Percentiles rank a stretch among this genome's conserved stretches.
phyloP scores from a whole-genome alignment of 768 basidiomycete species.

The Suillus variegatus region DNA sequence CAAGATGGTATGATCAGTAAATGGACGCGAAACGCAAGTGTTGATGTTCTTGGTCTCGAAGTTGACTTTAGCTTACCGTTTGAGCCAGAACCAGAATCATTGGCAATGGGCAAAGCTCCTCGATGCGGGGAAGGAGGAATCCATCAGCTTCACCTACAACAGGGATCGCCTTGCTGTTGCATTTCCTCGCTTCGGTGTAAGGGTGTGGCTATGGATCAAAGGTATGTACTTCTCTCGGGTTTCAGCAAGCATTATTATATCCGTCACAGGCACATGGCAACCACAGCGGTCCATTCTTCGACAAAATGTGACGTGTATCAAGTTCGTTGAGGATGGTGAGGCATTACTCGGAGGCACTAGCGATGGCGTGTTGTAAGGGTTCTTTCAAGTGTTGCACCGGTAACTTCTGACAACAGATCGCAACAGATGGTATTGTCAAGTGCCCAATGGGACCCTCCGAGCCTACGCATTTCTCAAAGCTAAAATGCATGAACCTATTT shows the following conservation, averaged over 20 bases:
- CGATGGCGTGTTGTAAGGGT: slow-evolving; percentile 64
- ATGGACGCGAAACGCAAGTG: slow-evolving; percentile 58
- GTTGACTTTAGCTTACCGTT: not conserved
- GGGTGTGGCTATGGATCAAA: slow-evolving; percentile 63
- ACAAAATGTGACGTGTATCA: slow-evolving; percentile 63
- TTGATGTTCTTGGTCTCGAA: slow-evolving; percentile 2
- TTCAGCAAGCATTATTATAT: slow-evolving; percentile 7
- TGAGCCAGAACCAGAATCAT: slow-evolving; percentile 43
- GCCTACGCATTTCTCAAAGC: slow-evolving; percentile 60
- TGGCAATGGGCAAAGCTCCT: slow-evolving; percentile 62
- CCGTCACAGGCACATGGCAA: slow-evolving; percentile 57
- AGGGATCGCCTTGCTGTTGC: slow-evolving; percentile 64
- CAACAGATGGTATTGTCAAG: slow-evolving; percentile 64
- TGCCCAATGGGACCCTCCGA: slow-evolving; percentile 66
- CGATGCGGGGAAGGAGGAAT: slow-evolving; percentile 48
- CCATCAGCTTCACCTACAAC: slow-evolving; percentile 53
- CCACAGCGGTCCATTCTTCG: slow-evolving; percentile 63
- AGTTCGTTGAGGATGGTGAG: slow-evolving; percentile 62
- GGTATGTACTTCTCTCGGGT: slow-evolving; percentile 35
- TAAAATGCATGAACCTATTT: slow-evolving; percentile 48
- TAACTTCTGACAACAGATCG: slow-evolving; percentile 14
- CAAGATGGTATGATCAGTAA: slow-evolving; percentile 59
- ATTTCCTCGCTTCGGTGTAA: slow-evolving; percentile 58
- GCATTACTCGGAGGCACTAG: slow-evolving; percentile 68
- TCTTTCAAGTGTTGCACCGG: not conserved